phyloP scores from a whole-genome alignment of 441 rosid species.

The Gossypium gossypioides region DNA sequence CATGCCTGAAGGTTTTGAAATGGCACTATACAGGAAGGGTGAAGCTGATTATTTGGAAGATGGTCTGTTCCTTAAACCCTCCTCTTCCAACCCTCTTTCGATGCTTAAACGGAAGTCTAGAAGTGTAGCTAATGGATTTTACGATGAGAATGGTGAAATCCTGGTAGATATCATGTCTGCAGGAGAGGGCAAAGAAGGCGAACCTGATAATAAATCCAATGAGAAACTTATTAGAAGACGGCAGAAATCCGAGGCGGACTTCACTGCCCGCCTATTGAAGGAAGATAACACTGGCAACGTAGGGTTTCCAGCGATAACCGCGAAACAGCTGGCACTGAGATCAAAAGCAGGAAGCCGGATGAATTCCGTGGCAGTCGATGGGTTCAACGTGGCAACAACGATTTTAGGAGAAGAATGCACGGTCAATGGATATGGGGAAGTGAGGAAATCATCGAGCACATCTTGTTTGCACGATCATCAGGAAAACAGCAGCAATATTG shows the following conservation, averaged over 20 bases:
- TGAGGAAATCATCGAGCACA: slow-evolving; percentile 61
- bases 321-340: slow-evolving; percentile 47
- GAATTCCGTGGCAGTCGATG: slow-evolving; percentile 11
- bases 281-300: slow-evolving; percentile 30
- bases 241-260: slow-evolving; percentile 49
- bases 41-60: slow-evolving; percentile 26
- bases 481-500: slow-evolving; percentile 8
- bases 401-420: slow-evolving; percentile 26
- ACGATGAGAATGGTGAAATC: slow-evolving; percentile 33
- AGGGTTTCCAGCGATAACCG: slow-evolving; percentile 34
- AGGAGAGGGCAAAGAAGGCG: slow-evolving; percentile 23
- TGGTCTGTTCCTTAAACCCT: slow-evolving; percentile 25
- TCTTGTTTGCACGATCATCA: slow-evolving; percentile 45
- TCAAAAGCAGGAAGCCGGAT: slow-evolving; percentile 36
- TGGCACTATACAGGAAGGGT: slow-evolving; percentile 29
- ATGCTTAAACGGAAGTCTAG: slow-evolving; percentile 47
- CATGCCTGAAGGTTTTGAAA: slow-evolving; percentile 38
- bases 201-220: slow-evolving; percentile 23
- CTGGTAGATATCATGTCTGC: slow-evolving; percentile 12
- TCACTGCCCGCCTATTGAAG: slow-evolving; percentile 27
- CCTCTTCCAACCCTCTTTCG: slow-evolving; percentile 31
- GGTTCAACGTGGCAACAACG: slow-evolving; percentile 20
- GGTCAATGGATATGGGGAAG: slow-evolving; percentile 26
- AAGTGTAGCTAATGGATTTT: slow-evolving; percentile 41
- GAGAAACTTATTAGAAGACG: slow-evolving; percentile 50